Conservation (phyloP, 1,284 basidiomycete genomes). For the Sphaerobolus stellatus region DNA sequence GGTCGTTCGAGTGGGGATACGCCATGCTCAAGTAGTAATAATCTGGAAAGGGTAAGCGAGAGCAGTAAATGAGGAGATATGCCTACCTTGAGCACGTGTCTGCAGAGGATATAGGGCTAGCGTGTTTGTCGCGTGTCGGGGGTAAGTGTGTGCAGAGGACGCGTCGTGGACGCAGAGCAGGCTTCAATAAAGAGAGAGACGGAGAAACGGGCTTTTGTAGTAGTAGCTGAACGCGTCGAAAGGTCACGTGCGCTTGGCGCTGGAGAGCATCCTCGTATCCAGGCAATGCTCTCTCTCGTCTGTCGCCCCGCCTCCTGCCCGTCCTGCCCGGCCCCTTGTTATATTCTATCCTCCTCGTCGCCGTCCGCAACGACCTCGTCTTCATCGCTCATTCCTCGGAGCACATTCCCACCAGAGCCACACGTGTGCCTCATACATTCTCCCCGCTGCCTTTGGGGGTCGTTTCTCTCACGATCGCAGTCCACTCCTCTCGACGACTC, state of each 20-base stretch:
- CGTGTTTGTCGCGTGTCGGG: background rate
- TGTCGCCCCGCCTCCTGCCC: background rate
- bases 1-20: slow-evolving; percentile 40
- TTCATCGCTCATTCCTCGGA: slow-evolving; percentile 10
- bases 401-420: slow-evolving; percentile 5
- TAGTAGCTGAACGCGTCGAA: too few relatives aligned
- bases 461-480: slow-evolving; percentile 8
- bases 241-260: background rate
- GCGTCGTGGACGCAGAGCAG: background rate
- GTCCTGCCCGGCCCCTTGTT: background rate
- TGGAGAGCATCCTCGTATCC: background rate
- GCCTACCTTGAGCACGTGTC: background rate
- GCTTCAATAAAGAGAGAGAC: too few relatives aligned
- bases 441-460: slow-evolving; percentile 7
- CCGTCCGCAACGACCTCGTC: background rate
- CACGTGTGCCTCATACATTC: slow-evolving; percentile 2
- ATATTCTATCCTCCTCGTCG: background rate
- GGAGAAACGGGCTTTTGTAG: slow-evolving; percentile 9
- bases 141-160: background rate
- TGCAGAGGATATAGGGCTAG: background rate
- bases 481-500: background rate
- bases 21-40: too few relatives aligned
- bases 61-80: slow-evolving; percentile 6
- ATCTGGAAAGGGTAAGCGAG: too few relatives aligned
- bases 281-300: background rate